Evolutionary conservation across 345 rosid species (phyloP).

Genomic region (Acer saccharum): DNA sequence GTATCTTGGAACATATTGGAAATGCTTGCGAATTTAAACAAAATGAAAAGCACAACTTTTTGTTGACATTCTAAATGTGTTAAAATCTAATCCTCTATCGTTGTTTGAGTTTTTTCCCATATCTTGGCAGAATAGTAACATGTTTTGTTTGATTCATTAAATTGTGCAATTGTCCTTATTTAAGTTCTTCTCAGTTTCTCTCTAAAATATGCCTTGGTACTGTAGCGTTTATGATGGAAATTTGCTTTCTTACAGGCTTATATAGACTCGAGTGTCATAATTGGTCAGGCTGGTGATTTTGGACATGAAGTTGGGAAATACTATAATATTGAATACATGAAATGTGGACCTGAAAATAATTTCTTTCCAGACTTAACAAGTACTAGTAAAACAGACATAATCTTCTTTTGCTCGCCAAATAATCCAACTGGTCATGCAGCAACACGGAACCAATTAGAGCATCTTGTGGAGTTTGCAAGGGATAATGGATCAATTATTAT

Average conservation of each 20-base stretch:
- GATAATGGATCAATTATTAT: constrained; percentile 73
- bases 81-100: neutral
- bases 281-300: constrained; percentile 73
- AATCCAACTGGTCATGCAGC: constrained; percentile 90
- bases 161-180: neutral
- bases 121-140: neutral
- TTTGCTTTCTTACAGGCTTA: constrained; percentile 53
- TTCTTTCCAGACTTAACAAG: constrained; percentile 69
- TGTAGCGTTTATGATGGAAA: neutral
- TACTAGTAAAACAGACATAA: constrained; percentile 68
- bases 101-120: neutral
- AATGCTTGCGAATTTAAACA: neutral
- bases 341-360: constrained; percentile 52
- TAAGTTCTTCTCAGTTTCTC: constrained; percentile 1
- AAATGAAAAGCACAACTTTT: constrained; percentile 5
- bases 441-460: constrained; percentile 53
- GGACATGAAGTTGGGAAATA: constrained; percentile 59
- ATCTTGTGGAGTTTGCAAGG: constrained; percentile 72
- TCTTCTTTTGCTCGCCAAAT: constrained; percentile 93
- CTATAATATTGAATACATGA: constrained; percentile 67
- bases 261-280: constrained; percentile 71
- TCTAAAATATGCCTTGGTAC: neutral
- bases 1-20: neutral
- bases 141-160: neutral
- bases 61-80: neutral